These are phyloP conservation scores for Fraxinus greggii DNA, from an alignment of 305 asterid genomes.

Conservation along the genomic window DNA sequence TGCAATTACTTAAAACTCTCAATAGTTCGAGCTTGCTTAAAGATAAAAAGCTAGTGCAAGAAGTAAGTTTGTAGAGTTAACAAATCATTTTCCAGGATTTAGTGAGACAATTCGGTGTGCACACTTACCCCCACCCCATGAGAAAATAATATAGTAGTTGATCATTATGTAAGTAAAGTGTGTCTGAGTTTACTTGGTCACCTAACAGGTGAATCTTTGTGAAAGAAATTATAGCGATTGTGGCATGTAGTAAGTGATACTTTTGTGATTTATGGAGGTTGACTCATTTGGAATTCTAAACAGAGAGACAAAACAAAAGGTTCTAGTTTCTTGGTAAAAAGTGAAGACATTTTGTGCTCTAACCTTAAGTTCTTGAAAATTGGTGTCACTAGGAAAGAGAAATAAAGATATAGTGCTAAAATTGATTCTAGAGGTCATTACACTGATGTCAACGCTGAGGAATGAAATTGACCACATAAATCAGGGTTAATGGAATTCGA, in stretches of 20 bases:
- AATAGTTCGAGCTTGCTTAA: not conserved
- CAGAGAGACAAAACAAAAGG: not conserved
- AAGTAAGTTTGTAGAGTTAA: not conserved
- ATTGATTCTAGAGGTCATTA: constrained; percentile 26
- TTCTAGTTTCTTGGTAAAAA: constrained; percentile 1
- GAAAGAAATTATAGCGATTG: not conserved
- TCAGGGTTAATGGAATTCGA: not conserved
- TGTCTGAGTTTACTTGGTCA: not conserved
- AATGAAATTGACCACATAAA: constrained; percentile 3
- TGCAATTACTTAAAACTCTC: not conserved
- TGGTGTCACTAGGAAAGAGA: constrained; percentile 13
- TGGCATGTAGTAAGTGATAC: not conserved
- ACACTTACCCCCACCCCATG: not conserved
- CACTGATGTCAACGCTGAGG: constrained; percentile 44
- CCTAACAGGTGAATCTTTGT: not conserved
- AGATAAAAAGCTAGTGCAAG: not conserved
- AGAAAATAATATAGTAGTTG: not conserved
- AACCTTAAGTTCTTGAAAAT: constrained; percentile 1
- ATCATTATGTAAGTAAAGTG: too few relatives aligned
- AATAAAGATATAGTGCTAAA: not conserved
- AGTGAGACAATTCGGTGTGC: not conserved
- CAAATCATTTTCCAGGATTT: not conserved
- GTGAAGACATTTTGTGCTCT: not conserved
- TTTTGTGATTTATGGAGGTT: not conserved
- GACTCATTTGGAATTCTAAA: not conserved